These are phyloP conservation scores for Rhynchosporium secalis DNA, from an alignment of 2,329 filamentous ascomycete genomes.

Conservation along the genomic window DNA sequence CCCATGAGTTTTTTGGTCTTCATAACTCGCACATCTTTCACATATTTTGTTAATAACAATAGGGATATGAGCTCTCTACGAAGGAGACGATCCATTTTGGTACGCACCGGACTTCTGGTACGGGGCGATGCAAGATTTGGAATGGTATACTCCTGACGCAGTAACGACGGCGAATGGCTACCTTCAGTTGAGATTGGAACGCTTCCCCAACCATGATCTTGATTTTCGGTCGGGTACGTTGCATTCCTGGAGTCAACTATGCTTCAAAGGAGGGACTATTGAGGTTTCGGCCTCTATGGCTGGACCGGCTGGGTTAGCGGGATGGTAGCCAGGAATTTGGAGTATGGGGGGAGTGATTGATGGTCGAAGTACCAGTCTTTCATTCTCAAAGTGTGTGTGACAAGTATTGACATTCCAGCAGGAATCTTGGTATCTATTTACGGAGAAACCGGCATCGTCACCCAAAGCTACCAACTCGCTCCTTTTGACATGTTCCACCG, in stretches of 20 bases:
- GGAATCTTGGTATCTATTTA: conserved; percentile 50
- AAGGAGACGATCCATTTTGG: conserved; percentile 58
- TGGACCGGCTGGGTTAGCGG: conserved; percentile 49
- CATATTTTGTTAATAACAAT: conserved; percentile 59
- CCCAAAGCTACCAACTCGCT: conserved; percentile 42
- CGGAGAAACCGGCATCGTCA: conserved; percentile 42
- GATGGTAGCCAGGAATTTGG: conserved; percentile 55
- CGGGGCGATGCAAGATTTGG: conserved; percentile 50
- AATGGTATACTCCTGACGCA: conserved; percentile 45
- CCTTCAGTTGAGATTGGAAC: conserved; percentile 48
- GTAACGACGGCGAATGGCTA: conserved; percentile 50
- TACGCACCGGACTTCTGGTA: conserved; percentile 55
- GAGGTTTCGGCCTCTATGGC: conserved; percentile 54
- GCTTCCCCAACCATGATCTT: conserved; percentile 47
- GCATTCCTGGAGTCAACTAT: conserved; percentile 54
- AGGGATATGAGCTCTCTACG: conserved; percentile 52
- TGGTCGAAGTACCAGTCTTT: neutral
- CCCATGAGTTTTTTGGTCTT: no score
- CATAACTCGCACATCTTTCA: conserved; percentile 44
- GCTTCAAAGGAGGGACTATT: conserved; percentile 55
- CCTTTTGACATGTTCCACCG: conserved; percentile 48
- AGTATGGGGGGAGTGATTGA: conserved; percentile 44
- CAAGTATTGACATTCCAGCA: neutral
- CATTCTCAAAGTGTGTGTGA: neutral
- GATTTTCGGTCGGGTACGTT: conserved; percentile 52